Conservation (phyloP, 306 rosid species). For the Ceratonia siliqua region DNA sequence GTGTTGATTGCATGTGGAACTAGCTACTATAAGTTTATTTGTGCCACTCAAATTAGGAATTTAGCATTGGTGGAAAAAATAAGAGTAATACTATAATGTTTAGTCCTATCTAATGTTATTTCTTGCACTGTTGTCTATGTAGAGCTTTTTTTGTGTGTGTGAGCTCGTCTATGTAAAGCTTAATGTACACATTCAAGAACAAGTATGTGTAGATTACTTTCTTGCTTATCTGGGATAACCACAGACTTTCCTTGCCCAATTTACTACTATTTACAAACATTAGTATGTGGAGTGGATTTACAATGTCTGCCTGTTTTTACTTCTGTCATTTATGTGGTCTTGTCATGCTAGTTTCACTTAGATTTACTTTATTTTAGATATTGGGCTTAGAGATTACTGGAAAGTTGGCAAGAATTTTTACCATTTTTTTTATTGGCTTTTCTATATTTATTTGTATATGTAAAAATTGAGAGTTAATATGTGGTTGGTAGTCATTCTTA, state of each 20-base stretch:
- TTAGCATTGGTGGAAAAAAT: neutral
- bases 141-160: neutral
- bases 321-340: neutral
- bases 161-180: neutral
- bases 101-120: neutral
- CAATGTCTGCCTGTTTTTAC: neutral
- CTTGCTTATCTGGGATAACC: neutral
- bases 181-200: neutral
- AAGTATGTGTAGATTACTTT: neutral
- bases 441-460: neutral
- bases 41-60: neutral
- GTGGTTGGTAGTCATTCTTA: conserved; percentile 11
- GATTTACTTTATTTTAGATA: conserved; percentile 1
- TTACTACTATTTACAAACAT: neutral
- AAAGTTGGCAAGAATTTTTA: neutral
- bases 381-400: neutral
- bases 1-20: neutral
- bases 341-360: neutral
- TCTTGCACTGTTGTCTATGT: neutral
- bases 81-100: neutral
- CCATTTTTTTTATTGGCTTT: neutral
- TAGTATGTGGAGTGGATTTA: neutral
- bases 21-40: neutral
- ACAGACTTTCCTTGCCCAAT: neutral
- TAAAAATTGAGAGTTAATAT: neutral